These are phyloP conservation scores for Leccinum laetum DNA, from an alignment of 1,284 basidiomycete genomes.

Conservation along the genomic window DNA sequence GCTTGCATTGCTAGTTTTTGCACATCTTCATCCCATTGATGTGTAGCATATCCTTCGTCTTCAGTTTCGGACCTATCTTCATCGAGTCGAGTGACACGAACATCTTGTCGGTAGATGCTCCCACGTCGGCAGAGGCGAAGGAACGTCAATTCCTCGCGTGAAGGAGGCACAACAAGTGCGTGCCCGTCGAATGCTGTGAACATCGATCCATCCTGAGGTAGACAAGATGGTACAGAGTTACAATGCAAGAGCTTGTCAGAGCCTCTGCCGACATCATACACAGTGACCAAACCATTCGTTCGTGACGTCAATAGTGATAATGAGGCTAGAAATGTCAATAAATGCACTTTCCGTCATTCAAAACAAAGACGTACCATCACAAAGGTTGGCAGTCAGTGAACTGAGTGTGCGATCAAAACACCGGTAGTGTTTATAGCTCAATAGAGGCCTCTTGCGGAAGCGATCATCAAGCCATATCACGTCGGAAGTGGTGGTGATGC, in stretches of 20 bases:
- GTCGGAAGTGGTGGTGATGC: conserved; percentile 57
- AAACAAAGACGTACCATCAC: conserved; percentile 35
- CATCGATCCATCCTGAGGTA: conserved; percentile 35
- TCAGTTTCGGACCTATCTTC: conserved; percentile 2
- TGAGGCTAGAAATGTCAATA: conserved; percentile 31
- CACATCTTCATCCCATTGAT: conserved; percentile 45
- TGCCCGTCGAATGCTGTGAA: conserved; percentile 43
- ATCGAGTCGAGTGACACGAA: conserved; percentile 27
- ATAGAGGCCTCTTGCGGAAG: conserved; percentile 50
- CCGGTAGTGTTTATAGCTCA: conserved; percentile 63
- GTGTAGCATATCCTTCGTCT: conserved; percentile 10
- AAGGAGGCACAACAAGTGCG: conserved; percentile 41
- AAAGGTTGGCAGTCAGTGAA: conserved; percentile 38
- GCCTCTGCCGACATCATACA: conserved; percentile 58
- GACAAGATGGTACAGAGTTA: conserved; percentile 44
- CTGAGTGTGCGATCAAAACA: conserved; percentile 57
- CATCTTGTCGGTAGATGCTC: conserved; percentile 44
- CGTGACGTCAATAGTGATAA: conserved; percentile 58
- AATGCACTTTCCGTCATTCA: conserved; percentile 1
- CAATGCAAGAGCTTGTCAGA: conserved; percentile 42
- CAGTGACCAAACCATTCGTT: conserved; percentile 53
- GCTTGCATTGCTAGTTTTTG: conserved; percentile 35
- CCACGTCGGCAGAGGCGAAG: conserved; percentile 51
- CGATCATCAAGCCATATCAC: conserved; percentile 70
- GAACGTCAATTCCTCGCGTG: conserved; percentile 35